Conservation (phyloP, 805 yeast species). For the Candida gorgasii region DNA sequence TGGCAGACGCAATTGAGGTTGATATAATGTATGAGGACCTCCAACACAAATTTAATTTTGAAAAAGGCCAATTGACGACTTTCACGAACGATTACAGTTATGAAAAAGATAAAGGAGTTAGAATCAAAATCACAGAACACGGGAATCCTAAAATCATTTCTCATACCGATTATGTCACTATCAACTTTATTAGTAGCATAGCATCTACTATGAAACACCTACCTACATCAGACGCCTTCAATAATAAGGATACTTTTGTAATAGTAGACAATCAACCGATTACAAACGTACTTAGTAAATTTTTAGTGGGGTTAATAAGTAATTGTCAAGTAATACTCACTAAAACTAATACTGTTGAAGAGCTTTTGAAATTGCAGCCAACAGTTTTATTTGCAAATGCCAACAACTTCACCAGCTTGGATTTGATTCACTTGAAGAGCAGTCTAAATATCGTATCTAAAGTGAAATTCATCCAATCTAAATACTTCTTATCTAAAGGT, state of each 20-base stretch:
- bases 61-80: conserved; percentile 3
- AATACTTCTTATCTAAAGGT: conserved; percentile 49
- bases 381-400: conserved; percentile 28
- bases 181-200: conserved; percentile 52
- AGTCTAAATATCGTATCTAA: conserved; percentile 15
- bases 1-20: neutral
- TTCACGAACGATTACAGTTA: conserved; percentile 33
- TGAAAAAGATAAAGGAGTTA: conserved; percentile 39
- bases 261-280: conserved; percentile 23
- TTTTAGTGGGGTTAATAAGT: conserved; percentile 41
- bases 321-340: conserved; percentile 26
- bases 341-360: conserved; percentile 12
- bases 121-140: conserved; percentile 25
- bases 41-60: neutral
- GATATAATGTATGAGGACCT: conserved; percentile 11
- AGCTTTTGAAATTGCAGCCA: conserved; percentile 21
- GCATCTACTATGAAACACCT: conserved; percentile 53
- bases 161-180: conserved; percentile 43
- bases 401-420: neutral
- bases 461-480: conserved; percentile 34
- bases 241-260: conserved; percentile 22
- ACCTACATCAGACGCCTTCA: conserved; percentile 22
- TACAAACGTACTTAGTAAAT: conserved; percentile 33
- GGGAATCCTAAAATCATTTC: conserved; percentile 15
- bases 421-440: neutral